These are phyloP conservation scores for Spathaspora arborariae DNA, from an alignment of 805 yeast genomes.

Conservation along the genomic window DNA sequence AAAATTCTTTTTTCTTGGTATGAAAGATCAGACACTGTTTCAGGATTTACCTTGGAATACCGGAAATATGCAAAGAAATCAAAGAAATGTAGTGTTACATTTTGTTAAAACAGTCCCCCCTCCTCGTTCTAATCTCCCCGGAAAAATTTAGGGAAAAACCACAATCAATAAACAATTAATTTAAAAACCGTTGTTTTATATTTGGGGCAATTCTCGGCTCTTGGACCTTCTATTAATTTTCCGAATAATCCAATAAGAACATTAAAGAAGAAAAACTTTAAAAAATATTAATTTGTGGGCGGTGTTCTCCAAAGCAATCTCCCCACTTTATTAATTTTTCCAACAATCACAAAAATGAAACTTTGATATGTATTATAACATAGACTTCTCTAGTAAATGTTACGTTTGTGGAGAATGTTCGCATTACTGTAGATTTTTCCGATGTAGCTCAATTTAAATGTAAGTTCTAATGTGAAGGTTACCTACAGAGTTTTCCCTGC, in stretches of 20 bases:
- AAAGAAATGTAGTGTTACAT: not conserved
- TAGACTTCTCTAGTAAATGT: not conserved
- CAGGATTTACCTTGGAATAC: not conserved
- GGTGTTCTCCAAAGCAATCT: too few relatives aligned
- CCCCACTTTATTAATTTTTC: not conserved
- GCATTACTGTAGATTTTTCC: not conserved
- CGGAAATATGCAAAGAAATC: too few relatives aligned
- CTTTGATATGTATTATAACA: too few relatives aligned
- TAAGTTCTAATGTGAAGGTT: too few relatives aligned
- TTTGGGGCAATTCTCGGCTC: not conserved
- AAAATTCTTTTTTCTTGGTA: not conserved
- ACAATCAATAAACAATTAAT: not conserved
- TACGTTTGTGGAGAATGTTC: not conserved
- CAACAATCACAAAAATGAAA: not conserved
- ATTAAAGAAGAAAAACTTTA: not conserved
- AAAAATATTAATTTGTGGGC: too few relatives aligned
- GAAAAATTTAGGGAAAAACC: not conserved
- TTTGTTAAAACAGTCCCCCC: not conserved
- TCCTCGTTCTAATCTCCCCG: not conserved
- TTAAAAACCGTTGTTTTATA: not conserved
- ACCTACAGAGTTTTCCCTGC: too few relatives aligned
- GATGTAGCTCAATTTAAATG: too few relatives aligned
- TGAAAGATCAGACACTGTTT: not conserved
- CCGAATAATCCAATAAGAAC: not conserved
- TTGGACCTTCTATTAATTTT: conserved; percentile 2